Evolutionary conservation across 148 eudicot species (phyloP).

Genomic region (Rhododendron williamsianum): DNA sequence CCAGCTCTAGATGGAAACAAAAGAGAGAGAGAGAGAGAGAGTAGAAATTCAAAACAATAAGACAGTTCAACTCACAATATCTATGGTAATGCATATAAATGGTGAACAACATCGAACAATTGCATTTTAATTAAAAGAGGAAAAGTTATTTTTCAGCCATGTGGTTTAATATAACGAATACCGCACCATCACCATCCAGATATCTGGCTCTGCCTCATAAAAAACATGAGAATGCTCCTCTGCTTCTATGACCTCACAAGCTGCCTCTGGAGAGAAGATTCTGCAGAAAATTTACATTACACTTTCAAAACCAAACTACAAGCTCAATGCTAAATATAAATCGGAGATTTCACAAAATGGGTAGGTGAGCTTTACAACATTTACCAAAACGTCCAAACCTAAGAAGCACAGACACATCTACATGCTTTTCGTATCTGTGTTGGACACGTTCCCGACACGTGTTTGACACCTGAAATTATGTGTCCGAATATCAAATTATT

Average conservation of each 20-base stretch:
- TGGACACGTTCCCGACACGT: too few species aligned
- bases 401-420: too few species aligned
- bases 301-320: not conserved
- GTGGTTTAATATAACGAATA: not conserved
- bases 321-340: not conserved
- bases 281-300: constrained; percentile 36
- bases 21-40: not conserved
- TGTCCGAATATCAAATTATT: too few species aligned
- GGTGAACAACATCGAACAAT: not conserved
- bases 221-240: constrained; percentile 93
- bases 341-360: not conserved
- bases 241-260: constrained; percentile 97
- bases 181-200: constrained; percentile 99
- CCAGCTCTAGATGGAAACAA: constrained; percentile 3
- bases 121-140: constrained; percentile 2
- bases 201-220: constrained; percentile 88
- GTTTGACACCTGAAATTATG: too few species aligned
- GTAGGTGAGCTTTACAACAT: not conserved
- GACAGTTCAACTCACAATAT: not conserved
- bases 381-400: not conserved
- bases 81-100: not conserved
- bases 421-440: too few species aligned
- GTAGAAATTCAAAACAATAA: not conserved
- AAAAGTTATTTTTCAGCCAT: constrained; percentile 2
- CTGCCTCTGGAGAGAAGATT: constrained; percentile 93